Evolutionary conservation across 345 rosid genomes (phyloP), one percentile per base, ranked within the genome.

Genomic region (Hibiscus tridactylites): DNA sequence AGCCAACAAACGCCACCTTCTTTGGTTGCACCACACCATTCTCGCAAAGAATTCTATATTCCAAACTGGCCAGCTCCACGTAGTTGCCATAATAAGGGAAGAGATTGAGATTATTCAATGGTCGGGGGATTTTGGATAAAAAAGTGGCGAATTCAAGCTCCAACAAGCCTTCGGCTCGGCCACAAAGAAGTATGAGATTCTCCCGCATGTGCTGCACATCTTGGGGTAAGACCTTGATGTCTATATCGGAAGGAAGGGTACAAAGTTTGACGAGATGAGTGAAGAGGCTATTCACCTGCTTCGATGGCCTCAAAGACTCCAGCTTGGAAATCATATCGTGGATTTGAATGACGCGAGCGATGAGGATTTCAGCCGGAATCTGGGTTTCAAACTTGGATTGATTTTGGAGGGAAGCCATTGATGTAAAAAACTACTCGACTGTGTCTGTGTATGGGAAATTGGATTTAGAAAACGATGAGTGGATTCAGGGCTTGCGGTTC

Each of bases 41-140:
- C 8, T 78, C 74, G 31, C 21, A 60, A 2, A 83, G 75, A 53
- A 83, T 74, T 39, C 39, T 70, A 31, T 61, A 33, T 63, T 81
- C 84, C 50, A 76, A 35, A 46, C 54, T 15, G 44, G 82, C 82
- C 37, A 83, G 70, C 39, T 76, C 79, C 15, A 83, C 78, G 49
- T 83, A 83, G 75, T 83, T 83, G 5, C 29, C 81, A 37, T 79
- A 79, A 37, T 79, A 81, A 5, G 84, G 84, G 17, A 81, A 83
- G 31, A 79, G 74, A 70, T 62, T 62, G 35, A 83, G 81, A 44
- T 75, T 77, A 52, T 61, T 28, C 21, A 83, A 9, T 0, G 86
- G 83, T 26, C 67, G 50, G 4, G 78, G 74, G 2, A 64, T 71
- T 64, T 80, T 78, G 44, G 42, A 65, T 54, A 80, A 47, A 13